These are phyloP conservation scores for Tripidium arundinaceum DNA, from an alignment of 202 grass and related monocot species.

Conservation along the genomic window DNA sequence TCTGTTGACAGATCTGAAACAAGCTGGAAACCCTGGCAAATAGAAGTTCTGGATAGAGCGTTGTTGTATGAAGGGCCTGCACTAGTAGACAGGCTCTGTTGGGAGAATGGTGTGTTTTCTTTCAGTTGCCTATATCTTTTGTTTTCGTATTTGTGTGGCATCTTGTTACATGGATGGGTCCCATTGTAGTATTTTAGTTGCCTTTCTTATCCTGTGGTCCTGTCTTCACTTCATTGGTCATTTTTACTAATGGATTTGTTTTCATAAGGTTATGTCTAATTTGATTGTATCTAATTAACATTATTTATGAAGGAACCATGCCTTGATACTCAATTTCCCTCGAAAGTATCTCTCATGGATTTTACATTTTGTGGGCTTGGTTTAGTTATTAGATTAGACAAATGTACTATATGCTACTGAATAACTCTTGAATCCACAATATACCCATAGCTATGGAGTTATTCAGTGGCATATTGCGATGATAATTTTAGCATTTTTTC, in stretches of 20 bases:
- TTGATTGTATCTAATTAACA: background rate
- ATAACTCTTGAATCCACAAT: background rate
- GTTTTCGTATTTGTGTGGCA: constrained; percentile 4
- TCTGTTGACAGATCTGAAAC: constrained; percentile 43
- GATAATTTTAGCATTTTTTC: background rate
- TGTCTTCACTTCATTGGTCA: background rate
- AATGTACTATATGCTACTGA: background rate
- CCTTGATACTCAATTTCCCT: background rate
- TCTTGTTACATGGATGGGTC: constrained; percentile 12
- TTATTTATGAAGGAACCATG: background rate
- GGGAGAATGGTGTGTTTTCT: constrained; percentile 71
- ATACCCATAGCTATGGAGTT: background rate
- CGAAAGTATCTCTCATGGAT: background rate
- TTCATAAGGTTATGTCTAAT: background rate
- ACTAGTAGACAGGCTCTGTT: constrained; percentile 70
- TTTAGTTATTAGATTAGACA: background rate
- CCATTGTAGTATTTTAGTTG: constrained; percentile 5
- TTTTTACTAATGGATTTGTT: constrained; percentile 11
- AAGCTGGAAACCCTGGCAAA: constrained; percentile 73
- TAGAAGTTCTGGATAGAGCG: constrained; percentile 83
- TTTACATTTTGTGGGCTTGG: background rate
- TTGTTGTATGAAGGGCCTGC: constrained; percentile 75
- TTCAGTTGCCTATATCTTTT: background rate
- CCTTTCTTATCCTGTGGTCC: constrained; percentile 2
- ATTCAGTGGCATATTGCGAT: background rate